Evolutionary conservation across 2,329 filamentous ascomycete genomes (phyloP).

Genomic region (Capronia americana): DNA sequence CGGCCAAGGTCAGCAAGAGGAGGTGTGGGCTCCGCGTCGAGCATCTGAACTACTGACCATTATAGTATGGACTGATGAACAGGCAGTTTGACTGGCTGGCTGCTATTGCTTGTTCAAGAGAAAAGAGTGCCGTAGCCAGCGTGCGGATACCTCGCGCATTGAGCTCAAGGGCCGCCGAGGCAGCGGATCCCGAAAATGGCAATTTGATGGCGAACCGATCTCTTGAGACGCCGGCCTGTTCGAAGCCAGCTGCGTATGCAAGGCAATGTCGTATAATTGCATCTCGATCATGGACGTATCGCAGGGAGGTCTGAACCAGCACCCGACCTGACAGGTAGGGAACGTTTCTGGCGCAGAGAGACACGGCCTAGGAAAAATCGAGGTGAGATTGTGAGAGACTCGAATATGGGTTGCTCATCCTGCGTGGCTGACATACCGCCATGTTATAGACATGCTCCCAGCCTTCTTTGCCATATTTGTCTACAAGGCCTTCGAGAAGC

Average conservation of each 20-base stretch:
- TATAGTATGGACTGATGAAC: constrained; percentile 1
- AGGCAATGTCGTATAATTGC: neutral
- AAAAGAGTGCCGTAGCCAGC: neutral
- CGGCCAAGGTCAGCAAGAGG: neutral
- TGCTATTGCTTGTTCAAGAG: neutral
- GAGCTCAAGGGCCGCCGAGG: constrained; percentile 14
- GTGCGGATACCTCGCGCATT: constrained; percentile 58
- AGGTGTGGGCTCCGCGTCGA: neutral
- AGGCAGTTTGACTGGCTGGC: neutral
- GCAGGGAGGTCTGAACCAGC: neutral
- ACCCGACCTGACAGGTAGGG: neutral
- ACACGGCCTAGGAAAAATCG: neutral
- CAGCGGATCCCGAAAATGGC: constrained; percentile 18
- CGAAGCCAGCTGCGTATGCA: neutral
- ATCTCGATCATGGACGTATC: neutral
- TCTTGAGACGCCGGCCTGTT: constrained; percentile 9
- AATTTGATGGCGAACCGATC: constrained; percentile 27
- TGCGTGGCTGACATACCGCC: neutral
- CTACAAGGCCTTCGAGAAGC: neutral
- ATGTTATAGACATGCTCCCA: neutral
- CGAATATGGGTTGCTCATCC: neutral
- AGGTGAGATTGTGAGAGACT: neutral
- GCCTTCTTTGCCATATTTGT: neutral
- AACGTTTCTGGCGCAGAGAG: neutral
- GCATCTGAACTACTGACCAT: neutral